A percentile compares a stretch with the other conserved stretches of the same genome.
Conservation (phyloP, 2,329 filamentous ascomycete genomes). For the Huntiella savannae region DNA sequence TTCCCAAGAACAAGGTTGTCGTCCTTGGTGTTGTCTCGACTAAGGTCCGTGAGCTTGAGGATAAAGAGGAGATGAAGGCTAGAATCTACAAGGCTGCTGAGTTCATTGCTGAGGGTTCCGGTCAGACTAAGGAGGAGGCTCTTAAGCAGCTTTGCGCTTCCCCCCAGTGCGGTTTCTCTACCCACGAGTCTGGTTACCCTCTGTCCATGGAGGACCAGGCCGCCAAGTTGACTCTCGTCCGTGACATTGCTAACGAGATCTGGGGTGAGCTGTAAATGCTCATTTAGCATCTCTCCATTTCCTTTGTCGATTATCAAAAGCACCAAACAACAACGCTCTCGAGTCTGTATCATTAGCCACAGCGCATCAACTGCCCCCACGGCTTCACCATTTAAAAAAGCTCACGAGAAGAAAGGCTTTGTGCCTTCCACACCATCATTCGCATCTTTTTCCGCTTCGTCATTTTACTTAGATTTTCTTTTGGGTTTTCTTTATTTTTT, state of each 20-base stretch:
- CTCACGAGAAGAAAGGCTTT: too few relatives aligned
- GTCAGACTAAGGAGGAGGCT: slow-evolving; percentile 41
- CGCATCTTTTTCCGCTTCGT: too few relatives aligned
- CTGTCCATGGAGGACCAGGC: slow-evolving; percentile 50
- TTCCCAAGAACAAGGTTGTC: slow-evolving; percentile 42
- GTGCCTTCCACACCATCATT: too few relatives aligned
- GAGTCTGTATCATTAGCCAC: too few relatives aligned
- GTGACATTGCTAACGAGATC: slow-evolving; percentile 44
- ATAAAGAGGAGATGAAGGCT: slow-evolving; percentile 33
- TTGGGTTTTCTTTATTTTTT: too few relatives aligned
- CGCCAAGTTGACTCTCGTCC: slow-evolving; percentile 49
- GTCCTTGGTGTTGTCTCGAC: slow-evolving; percentile 41
- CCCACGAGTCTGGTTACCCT: slow-evolving; percentile 43
- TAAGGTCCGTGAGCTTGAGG: slow-evolving; percentile 39
- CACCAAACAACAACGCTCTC: too few relatives aligned
- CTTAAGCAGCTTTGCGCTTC: slow-evolving; percentile 46
- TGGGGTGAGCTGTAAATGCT: slow-evolving; percentile 24
- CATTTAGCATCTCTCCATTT: neutral
- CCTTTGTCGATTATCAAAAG: neutral
- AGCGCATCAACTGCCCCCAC: too few relatives aligned
- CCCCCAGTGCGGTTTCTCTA: slow-evolving; percentile 52
- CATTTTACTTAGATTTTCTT: too few relatives aligned
- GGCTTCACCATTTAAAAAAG: too few relatives aligned
- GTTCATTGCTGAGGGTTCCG: slow-evolving; percentile 45
- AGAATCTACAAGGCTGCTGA: slow-evolving; percentile 39